Evolutionary conservation across 768 basidiomycete genomes (phyloP).

Genomic region (Suillus placidus): DNA sequence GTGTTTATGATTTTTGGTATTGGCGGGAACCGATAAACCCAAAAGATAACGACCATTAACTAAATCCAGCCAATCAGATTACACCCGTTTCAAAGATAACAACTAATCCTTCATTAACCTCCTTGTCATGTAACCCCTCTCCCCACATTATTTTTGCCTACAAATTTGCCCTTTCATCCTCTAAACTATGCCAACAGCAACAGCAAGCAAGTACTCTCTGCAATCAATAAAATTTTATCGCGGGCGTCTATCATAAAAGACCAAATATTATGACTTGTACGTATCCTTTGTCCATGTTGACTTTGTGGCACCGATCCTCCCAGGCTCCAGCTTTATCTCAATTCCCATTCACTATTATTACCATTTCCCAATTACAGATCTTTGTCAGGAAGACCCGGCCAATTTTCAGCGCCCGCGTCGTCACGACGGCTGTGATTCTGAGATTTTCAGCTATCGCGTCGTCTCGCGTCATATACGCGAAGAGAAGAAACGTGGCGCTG

Average conservation of each 20-base stretch:
- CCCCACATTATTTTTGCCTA: neutral
- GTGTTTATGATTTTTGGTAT: conserved; percentile 40
- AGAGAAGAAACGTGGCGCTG: neutral
- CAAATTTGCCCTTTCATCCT: neutral
- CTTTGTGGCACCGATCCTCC: conserved; percentile 27
- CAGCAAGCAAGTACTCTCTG: neutral
- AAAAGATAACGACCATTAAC: conserved; percentile 37
- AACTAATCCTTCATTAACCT: neutral
- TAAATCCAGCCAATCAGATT: conserved; percentile 41
- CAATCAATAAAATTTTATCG: conserved; percentile 27
- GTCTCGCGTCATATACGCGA: neutral
- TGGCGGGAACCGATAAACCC: conserved; percentile 42
- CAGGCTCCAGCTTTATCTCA: conserved; percentile 22
- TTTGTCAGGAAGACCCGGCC: neutral
- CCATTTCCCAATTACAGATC: conserved; percentile 5
- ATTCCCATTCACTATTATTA: conserved; percentile 12
- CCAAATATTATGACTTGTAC: conserved; percentile 28
- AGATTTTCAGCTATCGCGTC: neutral
- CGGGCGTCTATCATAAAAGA: conserved; percentile 26
- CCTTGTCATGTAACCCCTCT: neutral
- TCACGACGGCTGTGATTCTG: neutral
- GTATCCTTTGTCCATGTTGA: conserved; percentile 25
- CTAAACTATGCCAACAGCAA: neutral
- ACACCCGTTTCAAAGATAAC: conserved; percentile 31
- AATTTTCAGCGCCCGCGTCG: neutral